Conservation (phyloP, 768 basidiomycete species). For the Hypholoma sublateritium region DNA sequence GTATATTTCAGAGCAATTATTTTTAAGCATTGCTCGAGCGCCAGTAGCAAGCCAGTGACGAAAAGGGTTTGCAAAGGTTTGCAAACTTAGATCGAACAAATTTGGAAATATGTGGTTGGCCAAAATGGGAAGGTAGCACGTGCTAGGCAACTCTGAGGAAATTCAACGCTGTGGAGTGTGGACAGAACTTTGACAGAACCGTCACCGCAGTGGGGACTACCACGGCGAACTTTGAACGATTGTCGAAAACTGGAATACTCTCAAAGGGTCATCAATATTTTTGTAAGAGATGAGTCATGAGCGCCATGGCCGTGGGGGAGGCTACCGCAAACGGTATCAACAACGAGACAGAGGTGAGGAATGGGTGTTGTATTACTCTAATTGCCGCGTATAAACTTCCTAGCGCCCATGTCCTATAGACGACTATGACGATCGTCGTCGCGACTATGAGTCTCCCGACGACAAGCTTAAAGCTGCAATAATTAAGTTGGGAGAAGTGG, state of each 20-base stretch:
- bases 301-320: slow-evolving; percentile 50
- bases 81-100: no score
- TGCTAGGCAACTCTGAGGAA: no score
- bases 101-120: no score
- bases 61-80: no score
- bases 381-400: slow-evolving; percentile 18
- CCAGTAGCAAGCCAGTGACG: no score
- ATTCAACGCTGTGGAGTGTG: no score
- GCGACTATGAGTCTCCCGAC: slow-evolving; percentile 70
- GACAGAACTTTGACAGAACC: no score
- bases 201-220: no score
- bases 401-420: slow-evolving; percentile 38
- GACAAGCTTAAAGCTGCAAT: slow-evolving; percentile 67
- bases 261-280: not conserved
- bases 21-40: no score
- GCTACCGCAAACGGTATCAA: slow-evolving; percentile 33
- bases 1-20: no score
- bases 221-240: no score
- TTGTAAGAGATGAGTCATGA: slow-evolving; percentile 55
- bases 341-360: slow-evolving; percentile 56
- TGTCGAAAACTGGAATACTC: not conserved
- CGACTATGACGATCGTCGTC: slow-evolving; percentile 68
- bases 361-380: slow-evolving; percentile 15
- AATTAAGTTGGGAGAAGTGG: slow-evolving; percentile 80
- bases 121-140: no score